These are phyloP conservation scores for Triadica sebifera DNA, from an alignment of 345 rosid genomes.

Conservation along the genomic window DNA sequence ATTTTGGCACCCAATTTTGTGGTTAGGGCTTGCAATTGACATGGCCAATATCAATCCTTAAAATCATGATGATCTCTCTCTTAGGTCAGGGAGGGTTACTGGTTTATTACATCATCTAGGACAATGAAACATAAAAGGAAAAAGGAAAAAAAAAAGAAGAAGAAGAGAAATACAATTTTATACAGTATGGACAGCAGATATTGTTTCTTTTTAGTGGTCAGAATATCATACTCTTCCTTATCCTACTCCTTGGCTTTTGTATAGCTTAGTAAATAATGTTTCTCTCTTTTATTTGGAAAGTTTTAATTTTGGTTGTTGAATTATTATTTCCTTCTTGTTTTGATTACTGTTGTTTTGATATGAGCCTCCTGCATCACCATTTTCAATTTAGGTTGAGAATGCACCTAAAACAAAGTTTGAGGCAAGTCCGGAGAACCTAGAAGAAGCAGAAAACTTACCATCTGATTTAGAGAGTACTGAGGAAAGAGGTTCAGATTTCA, in stretches of 20 bases:
- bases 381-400: conserved; percentile 37
- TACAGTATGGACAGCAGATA: background rate
- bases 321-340: background rate
- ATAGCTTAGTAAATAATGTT: background rate
- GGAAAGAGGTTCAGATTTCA: conserved; percentile 43
- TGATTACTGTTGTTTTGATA: background rate
- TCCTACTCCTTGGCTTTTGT: background rate
- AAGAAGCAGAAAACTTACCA: conserved; percentile 44
- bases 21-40: background rate
- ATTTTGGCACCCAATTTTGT: background rate
- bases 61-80: background rate
- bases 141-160: background rate
- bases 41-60: background rate
- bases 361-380: background rate
- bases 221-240: background rate
- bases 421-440: conserved; percentile 33
- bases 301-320: background rate
- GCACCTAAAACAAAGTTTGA: conserved; percentile 30
- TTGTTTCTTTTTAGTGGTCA: background rate
- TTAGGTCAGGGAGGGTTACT: background rate
- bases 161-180: background rate
- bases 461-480: conserved; percentile 62
- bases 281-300: background rate
- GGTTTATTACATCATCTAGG: background rate
- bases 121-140: background rate